Evolutionary conservation across 352 stramenopile species (phyloP).

Genomic region (Aphanomyces cochlioides): DNA sequence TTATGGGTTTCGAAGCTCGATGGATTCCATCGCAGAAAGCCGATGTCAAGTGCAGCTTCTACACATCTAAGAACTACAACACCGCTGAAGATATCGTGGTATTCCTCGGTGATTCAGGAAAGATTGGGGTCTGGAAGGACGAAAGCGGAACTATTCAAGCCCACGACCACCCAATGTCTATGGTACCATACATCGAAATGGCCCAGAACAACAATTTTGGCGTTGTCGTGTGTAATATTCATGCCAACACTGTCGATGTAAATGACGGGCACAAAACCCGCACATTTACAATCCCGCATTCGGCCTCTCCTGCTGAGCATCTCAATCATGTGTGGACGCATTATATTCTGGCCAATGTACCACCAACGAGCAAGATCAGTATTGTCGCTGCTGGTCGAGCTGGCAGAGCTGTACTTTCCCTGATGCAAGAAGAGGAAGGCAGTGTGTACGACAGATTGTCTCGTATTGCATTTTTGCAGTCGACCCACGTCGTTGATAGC

Average conservation of each 20-base stretch:
- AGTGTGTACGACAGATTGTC: constrained; percentile 10
- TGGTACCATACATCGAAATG: constrained; percentile 24
- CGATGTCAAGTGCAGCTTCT: constrained; percentile 23
- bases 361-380: not conserved
- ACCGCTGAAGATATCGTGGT: constrained; percentile 12
- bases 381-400: constrained; percentile 22
- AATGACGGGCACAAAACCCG: not conserved
- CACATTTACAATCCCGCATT: constrained; percentile 20
- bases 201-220: constrained; percentile 25
- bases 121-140: constrained; percentile 24
- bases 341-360: constrained; percentile 1
- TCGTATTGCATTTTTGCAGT: constrained; percentile 30
- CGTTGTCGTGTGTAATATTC: constrained; percentile 28
- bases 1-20: constrained; percentile 14
- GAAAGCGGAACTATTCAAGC: not conserved
- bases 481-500: constrained; percentile 30
- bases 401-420: constrained; percentile 4
- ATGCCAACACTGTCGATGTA: constrained; percentile 27
- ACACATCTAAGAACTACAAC: constrained; percentile 23
- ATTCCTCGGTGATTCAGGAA: constrained; percentile 24
- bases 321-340: constrained; percentile 25
- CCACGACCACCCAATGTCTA: constrained; percentile 23
- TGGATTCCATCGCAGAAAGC: constrained; percentile 25
- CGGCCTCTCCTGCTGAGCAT: constrained; percentile 23
- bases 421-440: constrained; percentile 22